A percentile compares a stretch with the other conserved stretches of the same genome.
Conservation (phyloP, 2,329 filamentous ascomycete genomes). For the Colletotrichum siamense region DNA sequence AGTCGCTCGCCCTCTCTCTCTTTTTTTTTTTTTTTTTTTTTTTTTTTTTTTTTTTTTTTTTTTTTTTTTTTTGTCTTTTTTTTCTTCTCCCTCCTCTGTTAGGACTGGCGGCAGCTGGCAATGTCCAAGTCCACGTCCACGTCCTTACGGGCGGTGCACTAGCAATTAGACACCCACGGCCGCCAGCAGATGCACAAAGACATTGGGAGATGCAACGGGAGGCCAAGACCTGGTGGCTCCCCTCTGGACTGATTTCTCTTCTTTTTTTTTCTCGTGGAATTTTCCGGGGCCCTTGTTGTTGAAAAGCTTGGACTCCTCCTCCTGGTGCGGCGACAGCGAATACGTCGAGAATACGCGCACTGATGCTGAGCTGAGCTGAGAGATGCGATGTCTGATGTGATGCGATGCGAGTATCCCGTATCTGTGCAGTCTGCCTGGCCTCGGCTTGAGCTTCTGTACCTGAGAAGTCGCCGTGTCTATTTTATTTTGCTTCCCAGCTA, state of each 20-base stretch:
- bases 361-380: not conserved
- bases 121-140: not conserved
- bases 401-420: not conserved
- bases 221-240: not conserved
- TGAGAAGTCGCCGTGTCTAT: not conserved
- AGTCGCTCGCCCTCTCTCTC: too few relatives aligned
- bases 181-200: not conserved
- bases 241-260: not conserved
- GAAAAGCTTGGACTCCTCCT: not conserved
- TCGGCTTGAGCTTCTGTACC: not conserved
- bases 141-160: not conserved
- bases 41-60: not conserved
- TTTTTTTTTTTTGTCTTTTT: not conserved
- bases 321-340: not conserved
- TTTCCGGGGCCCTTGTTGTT: not conserved
- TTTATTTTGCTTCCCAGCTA: not conserved
- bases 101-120: not conserved
- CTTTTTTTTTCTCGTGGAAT: not conserved
- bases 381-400: not conserved
- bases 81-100: not conserved
- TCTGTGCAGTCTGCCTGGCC: not conserved
- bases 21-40: too few relatives aligned
- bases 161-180: not conserved
- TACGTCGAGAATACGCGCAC: not conserved
- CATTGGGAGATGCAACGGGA: not conserved